A percentile compares a stretch with the other conserved stretches of the same genome.
Conservation (phyloP, 768 basidiomycete species). For the Glaciozyma martinii region DNA sequence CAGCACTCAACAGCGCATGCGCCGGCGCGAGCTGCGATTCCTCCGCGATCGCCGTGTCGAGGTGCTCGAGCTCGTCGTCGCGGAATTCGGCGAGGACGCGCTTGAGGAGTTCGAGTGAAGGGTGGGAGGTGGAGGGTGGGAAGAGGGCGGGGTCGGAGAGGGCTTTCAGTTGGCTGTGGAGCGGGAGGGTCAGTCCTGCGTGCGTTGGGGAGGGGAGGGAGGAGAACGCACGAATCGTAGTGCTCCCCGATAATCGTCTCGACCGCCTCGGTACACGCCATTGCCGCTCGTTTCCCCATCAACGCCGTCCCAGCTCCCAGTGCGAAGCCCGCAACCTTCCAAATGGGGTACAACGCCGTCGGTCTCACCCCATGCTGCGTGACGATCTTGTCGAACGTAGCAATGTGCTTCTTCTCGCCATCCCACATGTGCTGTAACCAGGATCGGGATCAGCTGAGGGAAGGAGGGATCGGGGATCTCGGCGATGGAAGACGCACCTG, state of each 20-base stretch:
- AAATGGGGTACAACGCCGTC: slow-evolving; percentile 70
- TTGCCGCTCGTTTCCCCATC: slow-evolving; percentile 84
- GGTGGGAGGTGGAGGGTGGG: slow-evolving; percentile 28
- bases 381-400: slow-evolving; percentile 75
- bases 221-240: slow-evolving; percentile 79
- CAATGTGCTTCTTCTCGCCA: slow-evolving; percentile 83
- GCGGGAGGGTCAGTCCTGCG: neutral
- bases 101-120: slow-evolving; percentile 24
- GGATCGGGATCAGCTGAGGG: neutral
- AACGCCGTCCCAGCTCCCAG: slow-evolving; percentile 76
- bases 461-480: neutral
- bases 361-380: slow-evolving; percentile 75
- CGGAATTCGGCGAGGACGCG: slow-evolving; percentile 55
- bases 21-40: slow-evolving; percentile 82
- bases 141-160: slow-evolving; percentile 40
- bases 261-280: slow-evolving; percentile 97
- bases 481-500: slow-evolving; percentile 50
- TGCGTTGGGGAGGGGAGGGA: neutral
- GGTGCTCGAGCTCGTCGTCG: slow-evolving; percentile 89
- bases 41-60: slow-evolving; percentile 81
- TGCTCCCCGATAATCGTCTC: slow-evolving; percentile 97
- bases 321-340: slow-evolving; percentile 77
- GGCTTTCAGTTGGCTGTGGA: slow-evolving; percentile 65
- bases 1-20: slow-evolving; percentile 76
- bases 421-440: slow-evolving; percentile 82